Base-by-base conservation (phyloP, 192 early-diverging fungal genomes). In the Coemansia sp. region DNA sequence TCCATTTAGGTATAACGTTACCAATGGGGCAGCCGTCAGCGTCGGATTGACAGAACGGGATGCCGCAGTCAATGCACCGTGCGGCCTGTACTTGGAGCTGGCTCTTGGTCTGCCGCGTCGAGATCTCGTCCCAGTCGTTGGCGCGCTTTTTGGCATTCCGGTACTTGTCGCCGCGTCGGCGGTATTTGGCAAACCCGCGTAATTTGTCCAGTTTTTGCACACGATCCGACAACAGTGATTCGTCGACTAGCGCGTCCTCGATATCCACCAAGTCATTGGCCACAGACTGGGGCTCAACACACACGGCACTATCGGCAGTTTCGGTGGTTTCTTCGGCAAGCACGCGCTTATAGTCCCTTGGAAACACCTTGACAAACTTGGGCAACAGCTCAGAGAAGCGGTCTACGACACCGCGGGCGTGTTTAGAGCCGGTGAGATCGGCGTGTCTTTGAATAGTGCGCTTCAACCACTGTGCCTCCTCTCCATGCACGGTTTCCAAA, bases 1-100 rank as follows among this genome's bases (percentile, higher is more conserved):
- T 99, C 95, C 95, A 99, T 86, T 96, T 96, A 62, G 97, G 97
- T 70, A 99, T 98, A 55, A 99, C 90, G 85, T 99, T 99, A 67
- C 97, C 94, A 55, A 99, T 95, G 27, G 97, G 97, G 76, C 97
- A 99, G 39, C 97, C 97, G 65, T 90, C 91, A 1, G n/a, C 41
- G 73, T 97, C 94, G 17, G 92, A 93, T 87, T 99, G 96, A 84
- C 97, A 99, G 90, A 97, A 98, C 50, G 97, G 95, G 31, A 98
- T 90, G 83, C 97, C 97, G 78, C 97, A 95, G 69, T 94, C 94
- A 90, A 99, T 98, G 86, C 97, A 99, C 44, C 97, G 89, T 7
- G 97, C 93, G 21, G 96, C 94, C 84, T 99, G 97, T 39, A 93
- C 88, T 68, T 95, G 90, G 29, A 98, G 87, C 69, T 93, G 89